These are phyloP conservation scores for Aspergillus hancockii DNA, from an alignment of 495 filamentous ascomycete species.

Conservation along the genomic window DNA sequence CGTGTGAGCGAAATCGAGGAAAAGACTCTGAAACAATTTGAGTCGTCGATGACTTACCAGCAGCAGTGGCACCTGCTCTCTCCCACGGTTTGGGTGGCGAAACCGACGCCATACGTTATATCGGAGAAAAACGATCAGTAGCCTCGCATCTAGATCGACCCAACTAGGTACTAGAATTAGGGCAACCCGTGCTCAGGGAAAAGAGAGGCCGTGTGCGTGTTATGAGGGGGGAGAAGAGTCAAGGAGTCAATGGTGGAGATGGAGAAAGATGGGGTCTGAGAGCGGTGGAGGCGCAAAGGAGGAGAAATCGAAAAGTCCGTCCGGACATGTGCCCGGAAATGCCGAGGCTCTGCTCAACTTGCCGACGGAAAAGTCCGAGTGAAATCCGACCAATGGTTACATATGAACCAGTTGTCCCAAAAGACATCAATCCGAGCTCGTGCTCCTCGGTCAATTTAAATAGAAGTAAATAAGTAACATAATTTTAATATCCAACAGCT, in stretches of 20 bases:
- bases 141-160: constrained; percentile 34
- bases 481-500: not conserved
- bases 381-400: not conserved
- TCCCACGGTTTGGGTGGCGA: constrained; percentile 98
- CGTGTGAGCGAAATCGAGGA: constrained; percentile 8
- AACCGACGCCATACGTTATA: constrained; percentile 51
- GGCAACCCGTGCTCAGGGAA: not conserved
- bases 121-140: constrained; percentile 27
- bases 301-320: constrained; percentile 8
- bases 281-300: constrained; percentile 11
- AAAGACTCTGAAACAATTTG: not conserved
- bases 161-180: constrained; percentile 6
- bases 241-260: constrained; percentile 14
- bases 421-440: too few relatives aligned
- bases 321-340: constrained; percentile 9
- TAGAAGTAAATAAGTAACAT: too few relatives aligned
- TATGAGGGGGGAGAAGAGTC: constrained; percentile 13
- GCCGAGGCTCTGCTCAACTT: constrained; percentile 8
- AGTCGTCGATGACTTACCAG: constrained; percentile 39
- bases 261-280: constrained; percentile 8
- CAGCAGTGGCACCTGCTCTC: constrained; percentile 64
- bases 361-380: constrained; percentile 11
- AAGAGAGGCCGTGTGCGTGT: not conserved
- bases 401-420: not conserved
- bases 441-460: not conserved